These are phyloP conservation scores for Diaporthe vaccinii DNA, from an alignment of 2,329 filamentous ascomycete species.

Conservation along the genomic window DNA sequence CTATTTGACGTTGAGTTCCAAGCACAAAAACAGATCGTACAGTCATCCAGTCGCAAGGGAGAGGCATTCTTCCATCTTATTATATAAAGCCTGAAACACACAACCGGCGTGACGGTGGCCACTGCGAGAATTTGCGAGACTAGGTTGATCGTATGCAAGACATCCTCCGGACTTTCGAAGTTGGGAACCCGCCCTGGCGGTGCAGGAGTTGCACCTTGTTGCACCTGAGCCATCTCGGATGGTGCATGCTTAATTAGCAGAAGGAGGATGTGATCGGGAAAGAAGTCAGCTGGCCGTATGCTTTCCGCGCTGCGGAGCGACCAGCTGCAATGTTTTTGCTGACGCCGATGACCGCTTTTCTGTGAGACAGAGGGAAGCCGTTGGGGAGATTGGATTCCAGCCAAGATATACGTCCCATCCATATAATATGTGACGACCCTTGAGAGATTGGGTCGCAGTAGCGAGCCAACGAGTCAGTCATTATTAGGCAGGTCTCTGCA, in stretches of 20 bases:
- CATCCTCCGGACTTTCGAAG: slow-evolving; percentile 31
- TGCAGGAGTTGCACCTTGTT: slow-evolving; percentile 34
- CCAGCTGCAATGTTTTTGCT: background rate
- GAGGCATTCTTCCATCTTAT: slow-evolving; percentile 10
- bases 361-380: background rate
- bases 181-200: slow-evolving; percentile 28
- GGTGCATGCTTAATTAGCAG: slow-evolving; percentile 3
- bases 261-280: background rate
- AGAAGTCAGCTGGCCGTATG: background rate
- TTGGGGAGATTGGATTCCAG: background rate
- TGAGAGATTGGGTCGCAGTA: slow-evolving; percentile 1
- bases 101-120: slow-evolving; percentile 19
- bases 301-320: background rate
- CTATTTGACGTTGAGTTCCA: background rate
- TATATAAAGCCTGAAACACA: slow-evolving; percentile 30
- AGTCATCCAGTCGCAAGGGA: slow-evolving; percentile 25
- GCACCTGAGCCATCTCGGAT: background rate
- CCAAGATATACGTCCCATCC: background rate
- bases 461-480: slow-evolving; percentile 13
- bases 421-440: background rate
- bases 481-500: background rate
- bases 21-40: background rate
- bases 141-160: slow-evolving; percentile 34
- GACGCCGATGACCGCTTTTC: background rate
- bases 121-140: slow-evolving; percentile 33